phyloP scores from a whole-genome alignment of 495 filamentous ascomycete genomes.

The Aspergillus nanangensis region DNA sequence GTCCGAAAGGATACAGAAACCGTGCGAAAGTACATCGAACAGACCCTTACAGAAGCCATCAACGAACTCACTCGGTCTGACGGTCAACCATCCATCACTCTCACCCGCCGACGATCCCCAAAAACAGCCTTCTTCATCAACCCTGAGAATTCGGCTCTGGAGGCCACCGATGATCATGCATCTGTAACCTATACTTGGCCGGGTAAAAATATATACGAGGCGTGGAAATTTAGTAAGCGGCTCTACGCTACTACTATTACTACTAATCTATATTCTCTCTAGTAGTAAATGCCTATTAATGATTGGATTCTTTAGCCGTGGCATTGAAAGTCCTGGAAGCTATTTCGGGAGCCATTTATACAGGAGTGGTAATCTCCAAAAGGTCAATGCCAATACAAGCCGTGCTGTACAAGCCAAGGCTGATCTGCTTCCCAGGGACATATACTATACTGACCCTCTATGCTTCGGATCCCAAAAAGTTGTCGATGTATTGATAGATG shows the following conservation, averaged over 20 bases:
- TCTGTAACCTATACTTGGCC: conserved; percentile 48
- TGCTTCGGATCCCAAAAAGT: conserved; percentile 72
- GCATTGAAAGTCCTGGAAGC: conserved; percentile 66
- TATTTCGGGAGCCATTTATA: conserved; percentile 62
- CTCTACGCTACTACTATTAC: no score
- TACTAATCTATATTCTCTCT: neutral
- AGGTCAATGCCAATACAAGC: conserved; percentile 46
- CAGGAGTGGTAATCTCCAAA: conserved; percentile 66
- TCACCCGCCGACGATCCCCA: conserved; percentile 25
- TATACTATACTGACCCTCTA: conserved; percentile 82
- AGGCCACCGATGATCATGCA: conserved; percentile 11
- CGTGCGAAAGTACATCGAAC: conserved; percentile 31
- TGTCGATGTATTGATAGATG: conserved; percentile 78
- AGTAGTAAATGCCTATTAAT: no score
- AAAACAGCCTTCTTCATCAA: conserved; percentile 23
- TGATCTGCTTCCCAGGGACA: conserved; percentile 54
- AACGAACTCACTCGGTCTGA: conserved; percentile 21
- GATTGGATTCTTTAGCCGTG: conserved; percentile 36
- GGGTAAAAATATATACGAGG: conserved; percentile 52
- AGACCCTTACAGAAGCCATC: conserved; percentile 21
- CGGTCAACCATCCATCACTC: conserved; percentile 25
- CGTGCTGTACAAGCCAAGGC: neutral
- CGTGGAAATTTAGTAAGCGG: conserved; percentile 63
- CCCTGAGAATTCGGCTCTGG: conserved; percentile 23
- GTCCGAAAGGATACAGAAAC: no score